These are phyloP conservation scores for Nicotiana obtusifolia DNA, from an alignment of 257 asterid species.

Conservation along the genomic window DNA sequence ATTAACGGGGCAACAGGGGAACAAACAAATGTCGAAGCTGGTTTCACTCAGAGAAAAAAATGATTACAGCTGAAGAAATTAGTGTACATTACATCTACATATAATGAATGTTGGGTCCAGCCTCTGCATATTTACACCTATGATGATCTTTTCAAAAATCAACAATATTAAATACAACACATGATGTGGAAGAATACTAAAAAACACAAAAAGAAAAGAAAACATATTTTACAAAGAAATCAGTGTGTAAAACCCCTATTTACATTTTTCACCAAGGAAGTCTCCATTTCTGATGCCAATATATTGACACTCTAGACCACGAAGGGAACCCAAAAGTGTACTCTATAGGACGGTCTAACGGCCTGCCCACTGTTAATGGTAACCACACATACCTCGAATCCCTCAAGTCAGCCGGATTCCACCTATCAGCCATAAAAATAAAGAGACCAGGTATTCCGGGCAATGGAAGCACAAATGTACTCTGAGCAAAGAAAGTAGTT, in stretches of 20 bases:
- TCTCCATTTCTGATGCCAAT: constrained; percentile 94
- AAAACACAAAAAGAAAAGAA: not conserved
- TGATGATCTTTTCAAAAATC: not conserved
- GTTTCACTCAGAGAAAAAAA: not conserved
- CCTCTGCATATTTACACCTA: not conserved
- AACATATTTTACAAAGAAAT: not conserved
- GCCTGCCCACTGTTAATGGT: constrained; percentile 68
- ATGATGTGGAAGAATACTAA: not conserved
- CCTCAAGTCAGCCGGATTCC: constrained; percentile 88
- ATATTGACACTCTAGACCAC: constrained; percentile 86
- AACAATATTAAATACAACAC: not conserved
- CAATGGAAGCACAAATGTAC: constrained; percentile 80
- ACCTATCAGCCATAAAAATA: constrained; percentile 88
- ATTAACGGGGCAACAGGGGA: no score
- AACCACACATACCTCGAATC: constrained; percentile 93
- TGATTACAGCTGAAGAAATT: not conserved
- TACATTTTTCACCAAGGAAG: constrained; percentile 49
- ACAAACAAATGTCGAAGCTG: not conserved
- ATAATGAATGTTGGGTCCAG: not conserved
- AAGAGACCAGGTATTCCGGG: constrained; percentile 51
- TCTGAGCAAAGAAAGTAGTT: constrained; percentile 80
- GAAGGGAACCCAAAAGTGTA: constrained; percentile 72
- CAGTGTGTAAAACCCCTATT: not conserved
- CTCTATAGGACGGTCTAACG: constrained; percentile 68
- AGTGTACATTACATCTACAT: not conserved